Conservation (phyloP, 345 rosid species). For the Fremontodendron californicum region DNA sequence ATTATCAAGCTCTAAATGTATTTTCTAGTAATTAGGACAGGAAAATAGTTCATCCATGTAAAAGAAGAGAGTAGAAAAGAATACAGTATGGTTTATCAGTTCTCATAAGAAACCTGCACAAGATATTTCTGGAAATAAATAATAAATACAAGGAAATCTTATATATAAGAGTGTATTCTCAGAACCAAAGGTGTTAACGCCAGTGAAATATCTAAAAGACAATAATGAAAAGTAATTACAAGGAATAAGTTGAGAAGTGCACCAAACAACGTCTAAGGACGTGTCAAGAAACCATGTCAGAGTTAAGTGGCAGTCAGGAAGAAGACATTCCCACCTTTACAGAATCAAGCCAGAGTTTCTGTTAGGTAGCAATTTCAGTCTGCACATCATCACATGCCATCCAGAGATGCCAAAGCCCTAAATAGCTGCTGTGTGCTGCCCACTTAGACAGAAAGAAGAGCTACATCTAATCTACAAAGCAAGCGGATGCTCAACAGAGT, state of each 20-base stretch:
- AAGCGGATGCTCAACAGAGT: neutral
- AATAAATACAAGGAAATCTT: neutral
- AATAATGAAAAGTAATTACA: neutral
- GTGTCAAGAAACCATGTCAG: neutral
- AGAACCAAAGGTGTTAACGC: neutral
- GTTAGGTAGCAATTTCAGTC: conserved; percentile 4
- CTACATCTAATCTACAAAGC: neutral
- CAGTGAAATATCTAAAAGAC: neutral
- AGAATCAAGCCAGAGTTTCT: neutral
- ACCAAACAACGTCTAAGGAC: neutral
- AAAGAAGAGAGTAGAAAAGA: neutral
- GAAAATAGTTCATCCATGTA: neutral
- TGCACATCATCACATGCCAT: conserved; percentile 8
- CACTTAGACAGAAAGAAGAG: neutral
- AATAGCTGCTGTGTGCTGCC: neutral
- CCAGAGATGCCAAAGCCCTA: neutral
- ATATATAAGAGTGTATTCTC: neutral
- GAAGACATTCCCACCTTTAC: conserved; percentile 1
- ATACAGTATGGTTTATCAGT: neutral
- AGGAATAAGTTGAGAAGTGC: neutral
- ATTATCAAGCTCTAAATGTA: neutral
- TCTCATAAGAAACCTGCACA: neutral
- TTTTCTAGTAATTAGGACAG: neutral
- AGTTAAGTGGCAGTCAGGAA: neutral
- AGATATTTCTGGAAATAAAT: neutral